Conservation (phyloP, 2,329 filamentous ascomycete genomes). For the Cercospora zeae-maydis region DNA sequence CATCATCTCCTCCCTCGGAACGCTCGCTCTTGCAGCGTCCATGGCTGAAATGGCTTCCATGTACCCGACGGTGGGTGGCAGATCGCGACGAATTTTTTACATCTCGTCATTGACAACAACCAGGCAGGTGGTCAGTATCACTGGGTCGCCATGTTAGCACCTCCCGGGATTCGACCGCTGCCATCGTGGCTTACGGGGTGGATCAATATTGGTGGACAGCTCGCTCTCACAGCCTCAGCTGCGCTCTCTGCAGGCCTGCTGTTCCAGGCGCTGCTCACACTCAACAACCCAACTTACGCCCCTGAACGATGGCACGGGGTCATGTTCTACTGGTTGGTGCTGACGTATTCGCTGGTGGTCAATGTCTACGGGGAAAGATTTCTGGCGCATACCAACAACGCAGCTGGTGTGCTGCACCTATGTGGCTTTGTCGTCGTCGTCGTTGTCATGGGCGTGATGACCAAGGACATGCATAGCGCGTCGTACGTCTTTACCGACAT, state of each 20-base stretch:
- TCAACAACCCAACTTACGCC: slow-evolving; percentile 22
- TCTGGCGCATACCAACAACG: slow-evolving; percentile 44
- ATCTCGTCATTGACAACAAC: not conserved
- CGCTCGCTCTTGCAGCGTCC: slow-evolving; percentile 41
- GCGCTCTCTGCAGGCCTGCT: slow-evolving; percentile 18
- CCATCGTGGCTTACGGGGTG: slow-evolving; percentile 40
- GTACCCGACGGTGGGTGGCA: slow-evolving; percentile 35
- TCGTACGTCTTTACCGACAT: slow-evolving; percentile 20
- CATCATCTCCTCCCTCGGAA: slow-evolving; percentile 43
- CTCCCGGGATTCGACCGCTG: slow-evolving; percentile 35
- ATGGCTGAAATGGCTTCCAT: slow-evolving; percentile 43
- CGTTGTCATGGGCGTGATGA: slow-evolving; percentile 39
- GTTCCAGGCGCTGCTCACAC: slow-evolving; percentile 22
- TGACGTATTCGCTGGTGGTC: slow-evolving; percentile 23
- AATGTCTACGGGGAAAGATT: slow-evolving; percentile 24
- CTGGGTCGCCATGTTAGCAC: slow-evolving; percentile 44
- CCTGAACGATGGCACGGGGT: slow-evolving; percentile 29
- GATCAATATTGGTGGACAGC: slow-evolving; percentile 24
- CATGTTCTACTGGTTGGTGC: slow-evolving; percentile 23
- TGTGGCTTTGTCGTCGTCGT: slow-evolving; percentile 49
- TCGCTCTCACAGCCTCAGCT: slow-evolving; percentile 21
- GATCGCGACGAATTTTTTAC: not conserved
- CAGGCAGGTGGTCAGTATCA: slow-evolving; percentile 44
- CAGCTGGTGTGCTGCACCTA: slow-evolving; percentile 44
- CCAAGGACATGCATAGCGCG: slow-evolving; percentile 37